Percentiles rank a stretch among this genome's conserved stretches.
Evolutionary conservation across 1,139 yeast genomes (phyloP).

Genomic region (Pneumocystis carinii): DNA sequence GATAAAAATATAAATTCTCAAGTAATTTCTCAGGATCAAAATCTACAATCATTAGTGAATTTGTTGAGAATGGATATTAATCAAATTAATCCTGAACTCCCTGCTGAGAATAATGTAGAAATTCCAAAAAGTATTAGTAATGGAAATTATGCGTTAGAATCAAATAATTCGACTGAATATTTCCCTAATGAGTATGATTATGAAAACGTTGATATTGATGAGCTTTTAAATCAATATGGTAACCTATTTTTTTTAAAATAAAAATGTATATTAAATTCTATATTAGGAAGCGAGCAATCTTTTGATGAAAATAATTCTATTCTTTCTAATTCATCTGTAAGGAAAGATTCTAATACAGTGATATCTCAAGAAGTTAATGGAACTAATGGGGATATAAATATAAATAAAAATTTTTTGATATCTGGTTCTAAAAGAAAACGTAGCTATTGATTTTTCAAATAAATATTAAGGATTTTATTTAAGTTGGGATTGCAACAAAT

Average conservation of each 20-base stretch:
- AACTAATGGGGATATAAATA: background rate
- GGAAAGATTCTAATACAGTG: background rate
- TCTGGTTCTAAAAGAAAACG: background rate
- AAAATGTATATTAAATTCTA: background rate
- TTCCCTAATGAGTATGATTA: background rate
- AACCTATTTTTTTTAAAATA: background rate
- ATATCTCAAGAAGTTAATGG: background rate
- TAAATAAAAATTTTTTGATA: background rate
- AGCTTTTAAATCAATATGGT: background rate
- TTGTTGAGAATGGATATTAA: background rate
- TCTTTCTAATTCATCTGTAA: background rate
- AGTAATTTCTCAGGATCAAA: background rate
- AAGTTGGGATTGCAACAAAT: background rate
- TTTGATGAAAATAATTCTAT: background rate
- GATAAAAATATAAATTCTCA: background rate
- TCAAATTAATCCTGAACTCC: background rate
- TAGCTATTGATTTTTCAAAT: background rate
- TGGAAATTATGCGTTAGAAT: background rate
- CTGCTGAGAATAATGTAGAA: background rate
- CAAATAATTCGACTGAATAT: background rate
- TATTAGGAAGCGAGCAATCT: background rate
- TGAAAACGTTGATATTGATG: background rate
- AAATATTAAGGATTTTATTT: background rate
- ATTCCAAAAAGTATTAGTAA: background rate
- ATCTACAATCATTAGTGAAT: background rate